Evolutionary conservation across 2,329 filamentous ascomycete genomes (phyloP).

Genomic region (Sporothrix sp.): DNA sequence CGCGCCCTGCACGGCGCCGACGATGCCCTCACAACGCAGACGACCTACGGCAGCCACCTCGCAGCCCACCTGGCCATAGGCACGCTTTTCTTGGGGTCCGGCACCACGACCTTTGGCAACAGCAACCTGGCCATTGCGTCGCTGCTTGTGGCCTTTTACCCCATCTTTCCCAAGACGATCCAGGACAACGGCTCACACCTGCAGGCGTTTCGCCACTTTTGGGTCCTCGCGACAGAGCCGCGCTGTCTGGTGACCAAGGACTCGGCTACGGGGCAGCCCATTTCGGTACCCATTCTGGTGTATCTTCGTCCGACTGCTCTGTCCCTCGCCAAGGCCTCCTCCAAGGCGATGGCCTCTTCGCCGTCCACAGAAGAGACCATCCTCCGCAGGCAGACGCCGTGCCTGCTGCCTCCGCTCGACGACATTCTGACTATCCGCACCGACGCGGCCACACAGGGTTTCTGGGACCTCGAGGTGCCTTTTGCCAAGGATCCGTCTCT

Average conservation of each 20-base stretch:
- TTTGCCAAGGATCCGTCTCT: conserved; percentile 56
- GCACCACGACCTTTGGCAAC: conserved; percentile 83
- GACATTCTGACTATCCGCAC: conserved; percentile 51
- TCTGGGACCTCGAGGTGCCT: conserved; percentile 75
- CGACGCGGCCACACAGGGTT: conserved; percentile 51
- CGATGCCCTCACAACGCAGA: conserved; percentile 69
- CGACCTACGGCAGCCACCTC: conserved; percentile 86
- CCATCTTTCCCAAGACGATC: conserved; percentile 77
- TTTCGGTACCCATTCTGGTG: conserved; percentile 62
- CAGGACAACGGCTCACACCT: conserved; percentile 92
- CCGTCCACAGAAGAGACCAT: conserved; percentile 27
- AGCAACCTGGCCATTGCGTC: conserved; percentile 79
- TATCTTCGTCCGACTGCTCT: conserved; percentile 35
- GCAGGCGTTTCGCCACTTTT: conserved; percentile 93
- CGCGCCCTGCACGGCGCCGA: conserved; percentile 81
- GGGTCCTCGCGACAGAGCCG: conserved; percentile 86
- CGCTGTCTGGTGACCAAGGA: conserved; percentile 84
- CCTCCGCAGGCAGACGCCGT: conserved; percentile 42
- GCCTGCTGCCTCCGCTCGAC: conserved; percentile 54
- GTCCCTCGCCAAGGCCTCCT: conserved; percentile 18
- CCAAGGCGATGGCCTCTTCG: conserved; percentile 29
- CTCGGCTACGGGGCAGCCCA: conserved; percentile 69
- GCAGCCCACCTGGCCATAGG: conserved; percentile 89
- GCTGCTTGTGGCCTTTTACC: conserved; percentile 86
- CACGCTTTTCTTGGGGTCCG: conserved; percentile 81